Evolutionary conservation across 495 filamentous ascomycete genomes (phyloP), one percentile per base, ranked within the genome.

Genomic region (Zalerion maritima): DNA sequence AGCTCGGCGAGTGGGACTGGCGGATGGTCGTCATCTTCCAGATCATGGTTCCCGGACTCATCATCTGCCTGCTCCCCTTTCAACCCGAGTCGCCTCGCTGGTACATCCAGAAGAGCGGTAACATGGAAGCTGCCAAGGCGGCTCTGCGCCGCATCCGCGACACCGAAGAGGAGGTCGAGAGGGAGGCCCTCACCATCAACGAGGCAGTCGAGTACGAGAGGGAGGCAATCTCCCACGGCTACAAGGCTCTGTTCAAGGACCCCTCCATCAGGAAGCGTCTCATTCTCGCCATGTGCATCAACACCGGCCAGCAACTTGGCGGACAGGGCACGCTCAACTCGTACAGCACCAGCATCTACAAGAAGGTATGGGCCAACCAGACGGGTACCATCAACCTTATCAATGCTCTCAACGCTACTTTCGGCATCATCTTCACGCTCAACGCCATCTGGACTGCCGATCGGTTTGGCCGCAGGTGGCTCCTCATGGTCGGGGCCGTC

Each of bases 401-500:
- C 32, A 76, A 73, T 45, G 64, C 72, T 22, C 65, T 80, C 42
- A 80, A 80, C 42, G 64, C 58, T 6, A 59, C 58, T 5, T 58
- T 48, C 28, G 52, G 51, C 12, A 61, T 76, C 21, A 22, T 64
- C 36, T 74, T 74, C 17, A 79, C 75, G 8, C 45, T 78, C 31
- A 74, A 74, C 8, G 74, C 71, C 19, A 60, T 78, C 22, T 70
- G 67, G 50, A 65, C 75, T 29, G 71, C 78, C 21, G 63, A 68
- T 35, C 50, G 55, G 24, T 54, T 59, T 21, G 63, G 63, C 13
- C 54, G 63, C n/a, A 60, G 62, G 29, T 59, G 55, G 31, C 47
- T 68, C n/a, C 46, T 69, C 17, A 63, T 64, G 26, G 49, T 58
- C 15, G 62, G 61, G 5, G 61, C 51, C 2, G 40, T 62, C 24